phyloP scores from a whole-genome alignment of 2,329 filamentous ascomycete genomes.

The Paraconiothyrium brasiliense region DNA sequence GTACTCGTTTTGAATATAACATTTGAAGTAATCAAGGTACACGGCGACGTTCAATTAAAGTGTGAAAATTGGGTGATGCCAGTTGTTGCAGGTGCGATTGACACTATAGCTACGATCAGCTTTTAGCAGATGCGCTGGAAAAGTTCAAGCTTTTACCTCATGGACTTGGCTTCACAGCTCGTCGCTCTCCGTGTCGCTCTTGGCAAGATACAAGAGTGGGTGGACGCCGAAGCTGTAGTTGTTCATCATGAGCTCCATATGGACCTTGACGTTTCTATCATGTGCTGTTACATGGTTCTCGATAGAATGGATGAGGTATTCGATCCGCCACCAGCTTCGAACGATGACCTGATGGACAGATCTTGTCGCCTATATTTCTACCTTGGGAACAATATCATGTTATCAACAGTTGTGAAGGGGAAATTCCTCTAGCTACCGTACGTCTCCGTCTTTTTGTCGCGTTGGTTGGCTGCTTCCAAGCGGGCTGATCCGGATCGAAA shows the following conservation, averaged over 20 bases:
- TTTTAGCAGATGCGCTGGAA: too few relatives aligned
- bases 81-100: background rate
- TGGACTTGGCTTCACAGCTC: constrained; percentile 15
- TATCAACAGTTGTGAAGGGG: background rate
- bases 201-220: constrained; percentile 28
- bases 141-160: too few relatives aligned
- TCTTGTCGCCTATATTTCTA: too few relatives aligned
- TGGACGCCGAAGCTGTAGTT: constrained; percentile 15
- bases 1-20: constrained; percentile 13
- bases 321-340: background rate
- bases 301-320: constrained; percentile 19
- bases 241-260: constrained; percentile 27
- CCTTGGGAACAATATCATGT: too few relatives aligned
- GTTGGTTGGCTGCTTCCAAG: constrained; percentile 6
- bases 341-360: too few relatives aligned
- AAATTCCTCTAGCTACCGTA: background rate
- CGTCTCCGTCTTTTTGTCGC: background rate
- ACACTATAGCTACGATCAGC: background rate
- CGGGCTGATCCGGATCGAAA: constrained; percentile 36
- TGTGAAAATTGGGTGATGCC: background rate
- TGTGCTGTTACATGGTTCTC: constrained; percentile 21
- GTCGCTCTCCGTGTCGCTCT: constrained; percentile 25
- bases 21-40: background rate
- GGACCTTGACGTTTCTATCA: constrained; percentile 26
- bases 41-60: background rate